phyloP scores from a whole-genome alignment of 108 stramenopile species.

The Asterionellopsis glacialis region DNA sequence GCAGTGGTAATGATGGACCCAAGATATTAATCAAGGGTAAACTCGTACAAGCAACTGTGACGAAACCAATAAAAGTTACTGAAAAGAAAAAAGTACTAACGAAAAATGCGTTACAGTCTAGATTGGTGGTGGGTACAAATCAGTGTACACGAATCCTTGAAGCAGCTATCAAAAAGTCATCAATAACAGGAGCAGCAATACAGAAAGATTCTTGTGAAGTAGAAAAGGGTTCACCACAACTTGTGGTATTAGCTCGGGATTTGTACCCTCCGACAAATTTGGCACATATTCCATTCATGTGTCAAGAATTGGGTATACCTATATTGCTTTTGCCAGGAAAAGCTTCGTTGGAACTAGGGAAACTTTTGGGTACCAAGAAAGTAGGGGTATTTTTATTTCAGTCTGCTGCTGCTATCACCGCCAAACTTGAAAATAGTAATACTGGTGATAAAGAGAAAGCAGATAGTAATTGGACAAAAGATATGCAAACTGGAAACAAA shows the following conservation, averaged over 20 bases:
- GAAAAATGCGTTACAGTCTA: neutral
- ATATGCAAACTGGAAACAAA: no score
- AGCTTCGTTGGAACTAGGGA: slow-evolving; percentile 58
- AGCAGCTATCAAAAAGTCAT: slow-evolving; percentile 5
- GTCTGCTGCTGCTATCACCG: slow-evolving; percentile 1
- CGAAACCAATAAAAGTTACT: neutral
- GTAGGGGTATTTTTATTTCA: slow-evolving; percentile 47
- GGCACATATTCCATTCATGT: slow-evolving; percentile 45
- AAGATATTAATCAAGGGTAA: neutral
- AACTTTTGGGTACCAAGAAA: slow-evolving; percentile 34
- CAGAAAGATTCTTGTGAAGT: neutral
- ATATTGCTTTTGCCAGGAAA: slow-evolving; percentile 55
- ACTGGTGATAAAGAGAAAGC: no score
- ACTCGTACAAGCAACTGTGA: neutral
- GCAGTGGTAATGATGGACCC: neutral
- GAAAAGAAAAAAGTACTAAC: neutral
- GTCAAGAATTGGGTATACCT: slow-evolving; percentile 20
- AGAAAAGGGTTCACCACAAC: slow-evolving; percentile 12
- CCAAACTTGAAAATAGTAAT: no score
- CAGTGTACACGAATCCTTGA: slow-evolving; percentile 57
- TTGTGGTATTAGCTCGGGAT: slow-evolving; percentile 52
- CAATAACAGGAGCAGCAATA: neutral
- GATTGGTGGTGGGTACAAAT: slow-evolving; percentile 55
- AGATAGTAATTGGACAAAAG: no score
- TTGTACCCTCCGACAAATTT: slow-evolving; percentile 61